Evolutionary conservation across 805 yeast genomes (phyloP).

Genomic region (Ogataea dorogensis): DNA sequence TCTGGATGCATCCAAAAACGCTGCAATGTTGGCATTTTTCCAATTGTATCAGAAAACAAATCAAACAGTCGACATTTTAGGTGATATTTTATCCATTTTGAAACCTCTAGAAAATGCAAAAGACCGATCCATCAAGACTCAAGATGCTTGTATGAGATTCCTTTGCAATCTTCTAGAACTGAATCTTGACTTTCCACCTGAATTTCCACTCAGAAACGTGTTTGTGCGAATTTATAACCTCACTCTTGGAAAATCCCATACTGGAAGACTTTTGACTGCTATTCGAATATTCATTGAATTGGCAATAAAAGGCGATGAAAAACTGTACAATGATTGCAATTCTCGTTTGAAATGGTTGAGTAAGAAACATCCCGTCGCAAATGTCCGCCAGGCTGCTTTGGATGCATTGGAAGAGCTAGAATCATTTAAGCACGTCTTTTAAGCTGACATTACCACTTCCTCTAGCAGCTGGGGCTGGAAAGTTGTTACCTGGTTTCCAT

Average conservation of each 20-base stretch:
- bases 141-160: slow-evolving; percentile 26
- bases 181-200: slow-evolving; percentile 32
- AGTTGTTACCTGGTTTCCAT: slow-evolving; percentile 72
- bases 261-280: slow-evolving; percentile 38
- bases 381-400: slow-evolving; percentile 17
- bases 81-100: slow-evolving; percentile 29
- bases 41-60: slow-evolving; percentile 22
- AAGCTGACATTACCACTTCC: slow-evolving; percentile 70
- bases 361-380: slow-evolving; percentile 25
- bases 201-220: slow-evolving; percentile 35
- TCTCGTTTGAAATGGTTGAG: slow-evolving; percentile 26
- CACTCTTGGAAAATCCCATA: slow-evolving; percentile 48
- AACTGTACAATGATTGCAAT: slow-evolving; percentile 15
- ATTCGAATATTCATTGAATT: slow-evolving; percentile 42
- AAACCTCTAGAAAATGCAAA: slow-evolving; percentile 20
- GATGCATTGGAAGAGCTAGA: slow-evolving; percentile 25
- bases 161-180: slow-evolving; percentile 42
- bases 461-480: slow-evolving; percentile 70
- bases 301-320: slow-evolving; percentile 1
- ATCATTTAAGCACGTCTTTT: slow-evolving; percentile 51
- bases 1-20: slow-evolving; percentile 42
- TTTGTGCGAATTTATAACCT: slow-evolving; percentile 53
- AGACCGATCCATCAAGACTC: slow-evolving; percentile 23
- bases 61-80: slow-evolving; percentile 18
- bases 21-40: slow-evolving; percentile 40